phyloP scores from a whole-genome alignment of 345 rosid genomes.

The Populus euphratica region DNA sequence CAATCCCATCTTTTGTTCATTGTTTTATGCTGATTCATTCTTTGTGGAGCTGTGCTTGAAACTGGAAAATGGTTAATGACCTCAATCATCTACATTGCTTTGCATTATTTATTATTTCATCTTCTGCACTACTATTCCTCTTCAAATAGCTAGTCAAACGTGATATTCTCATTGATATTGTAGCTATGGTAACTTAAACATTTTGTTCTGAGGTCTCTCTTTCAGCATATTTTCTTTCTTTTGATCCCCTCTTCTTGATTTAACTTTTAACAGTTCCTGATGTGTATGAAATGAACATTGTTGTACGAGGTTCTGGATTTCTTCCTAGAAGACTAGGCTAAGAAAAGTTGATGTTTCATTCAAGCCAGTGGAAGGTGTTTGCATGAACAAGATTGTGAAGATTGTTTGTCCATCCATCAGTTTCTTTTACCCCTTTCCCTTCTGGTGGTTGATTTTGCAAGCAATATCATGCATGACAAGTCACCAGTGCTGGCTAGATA shows the following conservation, averaged over 20 bases:
- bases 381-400: not conserved
- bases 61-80: not conserved
- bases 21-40: not conserved
- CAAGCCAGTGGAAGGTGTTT: not conserved
- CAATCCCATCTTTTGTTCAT: not conserved
- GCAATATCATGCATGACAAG: not conserved
- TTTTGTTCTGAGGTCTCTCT: not conserved
- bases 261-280: not conserved
- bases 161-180: not conserved
- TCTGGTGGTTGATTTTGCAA: conserved; percentile 1
- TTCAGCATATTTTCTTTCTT: not conserved
- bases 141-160: not conserved
- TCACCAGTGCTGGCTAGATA: not conserved
- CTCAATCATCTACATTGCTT: not conserved
- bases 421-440: not conserved
- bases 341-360: not conserved
- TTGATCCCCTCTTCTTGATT: not conserved
- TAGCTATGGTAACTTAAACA: not conserved
- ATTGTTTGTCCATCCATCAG: not conserved
- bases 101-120: not conserved
- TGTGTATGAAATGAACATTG: not conserved
- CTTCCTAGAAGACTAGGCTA: not conserved
- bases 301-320: not conserved
- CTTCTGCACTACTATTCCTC: not conserved
- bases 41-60: not conserved